Percentiles rank a stretch among this genome's conserved stretches.
Evolutionary conservation across 1,139 yeast genomes (phyloP).

Genomic region (Pichia sp.): DNA sequence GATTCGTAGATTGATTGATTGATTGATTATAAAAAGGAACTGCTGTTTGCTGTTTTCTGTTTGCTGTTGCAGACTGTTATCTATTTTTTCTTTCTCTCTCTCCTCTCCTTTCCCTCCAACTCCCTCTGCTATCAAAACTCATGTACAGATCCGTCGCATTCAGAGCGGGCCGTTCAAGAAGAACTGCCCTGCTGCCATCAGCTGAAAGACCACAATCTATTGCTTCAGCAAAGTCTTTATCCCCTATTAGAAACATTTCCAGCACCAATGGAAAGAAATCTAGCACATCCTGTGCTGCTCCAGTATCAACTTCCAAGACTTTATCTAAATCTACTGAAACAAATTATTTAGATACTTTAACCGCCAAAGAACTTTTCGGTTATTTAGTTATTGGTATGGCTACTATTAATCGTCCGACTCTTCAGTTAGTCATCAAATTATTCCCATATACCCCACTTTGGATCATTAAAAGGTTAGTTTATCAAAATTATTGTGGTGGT

Average conservation of each 20-base stretch:
- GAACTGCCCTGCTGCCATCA: no score
- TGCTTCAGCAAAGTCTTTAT: no score
- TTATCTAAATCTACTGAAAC: not conserved
- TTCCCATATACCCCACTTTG: slow-evolving; percentile 74
- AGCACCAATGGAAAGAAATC: slow-evolving; percentile 7
- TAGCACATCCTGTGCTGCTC: not conserved
- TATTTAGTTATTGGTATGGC: slow-evolving; percentile 62
- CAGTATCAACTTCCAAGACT: not conserved
- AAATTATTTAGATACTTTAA: slow-evolving; percentile 26
- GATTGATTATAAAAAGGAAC: no score
- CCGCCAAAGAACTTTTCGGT: slow-evolving; percentile 44
- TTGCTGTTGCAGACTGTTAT: no score
- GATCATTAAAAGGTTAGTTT: slow-evolving; percentile 65
- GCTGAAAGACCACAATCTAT: no score
- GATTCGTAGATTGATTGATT: no score
- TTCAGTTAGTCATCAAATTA: slow-evolving; percentile 54
- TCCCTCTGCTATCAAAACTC: no score
- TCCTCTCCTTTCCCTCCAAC: no score
- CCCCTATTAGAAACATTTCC: slow-evolving; percentile 12
- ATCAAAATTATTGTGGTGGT: slow-evolving; percentile 88
- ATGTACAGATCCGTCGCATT: no score
- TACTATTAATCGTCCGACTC: slow-evolving; percentile 56
- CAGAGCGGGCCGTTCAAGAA: no score
- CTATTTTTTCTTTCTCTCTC: no score
- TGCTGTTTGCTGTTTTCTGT: no score